Evolutionary conservation across 257 asterid species (phyloP).

Genomic region (Penstemon newberryi): DNA sequence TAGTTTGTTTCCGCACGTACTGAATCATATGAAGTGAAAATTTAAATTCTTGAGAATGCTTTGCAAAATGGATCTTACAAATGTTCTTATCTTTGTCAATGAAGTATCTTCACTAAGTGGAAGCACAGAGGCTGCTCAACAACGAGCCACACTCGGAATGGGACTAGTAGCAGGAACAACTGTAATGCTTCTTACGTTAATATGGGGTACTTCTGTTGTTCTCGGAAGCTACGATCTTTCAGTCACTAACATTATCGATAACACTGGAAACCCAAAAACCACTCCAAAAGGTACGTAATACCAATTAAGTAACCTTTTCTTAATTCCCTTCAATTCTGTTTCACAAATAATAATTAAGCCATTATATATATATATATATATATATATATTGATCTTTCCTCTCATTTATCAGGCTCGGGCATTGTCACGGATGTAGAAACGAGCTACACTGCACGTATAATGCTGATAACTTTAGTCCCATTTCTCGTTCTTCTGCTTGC

Average conservation of each 20-base stretch:
- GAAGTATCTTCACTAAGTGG: constrained; percentile 53
- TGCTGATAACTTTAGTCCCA: constrained; percentile 47
- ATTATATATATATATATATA: too few relatives aligned
- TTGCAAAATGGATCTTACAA: neutral
- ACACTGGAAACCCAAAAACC: constrained; percentile 20
- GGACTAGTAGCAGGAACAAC: constrained; percentile 70
- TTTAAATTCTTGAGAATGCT: neutral
- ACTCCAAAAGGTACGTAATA: constrained; percentile 27
- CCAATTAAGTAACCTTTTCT: too few relatives aligned
- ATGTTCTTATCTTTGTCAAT: constrained; percentile 13
- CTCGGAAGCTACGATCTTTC: constrained; percentile 60
- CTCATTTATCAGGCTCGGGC: constrained; percentile 39
- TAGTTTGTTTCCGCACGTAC: too few relatives aligned
- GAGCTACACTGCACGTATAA: constrained; percentile 60
- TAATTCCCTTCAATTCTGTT: neutral
- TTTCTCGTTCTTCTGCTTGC: constrained; percentile 44
- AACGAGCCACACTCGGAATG: constrained; percentile 54
- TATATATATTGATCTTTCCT: neutral
- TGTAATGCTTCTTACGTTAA: constrained; percentile 54
- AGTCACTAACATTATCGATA: constrained; percentile 18
- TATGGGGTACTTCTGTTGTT: constrained; percentile 59
- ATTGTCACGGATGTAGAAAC: constrained; percentile 55
- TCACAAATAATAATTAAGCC: too few relatives aligned
- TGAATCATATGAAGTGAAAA: too few relatives aligned
- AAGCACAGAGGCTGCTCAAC: constrained; percentile 51